Evolutionary conservation across 495 filamentous ascomycete species (phyloP).

Genomic region (Podospora pseudoanserina): DNA sequence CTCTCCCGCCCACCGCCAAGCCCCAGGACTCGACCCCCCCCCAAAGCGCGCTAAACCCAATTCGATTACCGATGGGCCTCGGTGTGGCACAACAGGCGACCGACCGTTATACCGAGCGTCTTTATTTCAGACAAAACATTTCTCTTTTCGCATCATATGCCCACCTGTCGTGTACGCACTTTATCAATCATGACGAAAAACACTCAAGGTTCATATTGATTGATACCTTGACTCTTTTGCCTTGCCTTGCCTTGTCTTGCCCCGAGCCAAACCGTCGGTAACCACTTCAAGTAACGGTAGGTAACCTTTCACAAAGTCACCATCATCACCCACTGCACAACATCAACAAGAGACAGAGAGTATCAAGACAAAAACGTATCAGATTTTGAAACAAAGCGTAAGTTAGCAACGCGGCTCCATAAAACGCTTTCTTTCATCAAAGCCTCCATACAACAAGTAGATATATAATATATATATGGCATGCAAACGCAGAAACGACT

Average conservation of each 20-base stretch:
- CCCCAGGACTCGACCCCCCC: not conserved
- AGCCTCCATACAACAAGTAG: not conserved
- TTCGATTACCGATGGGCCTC: slow-evolving; percentile 15
- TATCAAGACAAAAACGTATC: not conserved
- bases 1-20: not conserved
- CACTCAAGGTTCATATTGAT: not conserved
- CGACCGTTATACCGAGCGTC: not conserved
- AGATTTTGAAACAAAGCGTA: not conserved
- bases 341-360: not conserved
- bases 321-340: not conserved
- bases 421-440: not conserved
- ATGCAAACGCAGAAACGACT: not conserved
- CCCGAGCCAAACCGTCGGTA: not conserved
- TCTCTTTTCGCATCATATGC: not conserved
- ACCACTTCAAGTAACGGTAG: not conserved
- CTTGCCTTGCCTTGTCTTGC: no score
- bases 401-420: not conserved
- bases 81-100: no score
- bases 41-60: not conserved
- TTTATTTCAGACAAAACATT: not conserved
- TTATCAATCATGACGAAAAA: not conserved
- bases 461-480: not conserved
- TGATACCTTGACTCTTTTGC: not conserved
- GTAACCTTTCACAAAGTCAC: not conserved
- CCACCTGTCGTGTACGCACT: not conserved